Evolutionary conservation across 352 stramenopile species (phyloP).

Genomic region (Elongisporangium undulatum): DNA sequence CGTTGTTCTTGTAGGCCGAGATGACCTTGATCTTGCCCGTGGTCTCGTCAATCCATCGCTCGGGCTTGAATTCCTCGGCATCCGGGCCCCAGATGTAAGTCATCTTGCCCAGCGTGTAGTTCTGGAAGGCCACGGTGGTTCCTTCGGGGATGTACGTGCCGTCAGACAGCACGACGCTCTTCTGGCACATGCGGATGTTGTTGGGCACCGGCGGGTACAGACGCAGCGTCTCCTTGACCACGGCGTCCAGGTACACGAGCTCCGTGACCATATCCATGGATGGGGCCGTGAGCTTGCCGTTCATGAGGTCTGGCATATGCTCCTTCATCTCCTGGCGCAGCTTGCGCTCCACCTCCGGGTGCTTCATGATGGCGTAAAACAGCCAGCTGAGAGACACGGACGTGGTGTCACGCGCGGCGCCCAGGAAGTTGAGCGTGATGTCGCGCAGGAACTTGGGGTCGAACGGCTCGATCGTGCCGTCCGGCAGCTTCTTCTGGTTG

Average conservation of each 20-base stretch:
- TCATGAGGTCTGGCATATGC: slow-evolving; percentile 19
- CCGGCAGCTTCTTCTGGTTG: slow-evolving; percentile 1
- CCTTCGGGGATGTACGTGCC: slow-evolving; percentile 41
- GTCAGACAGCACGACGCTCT: slow-evolving; percentile 55
- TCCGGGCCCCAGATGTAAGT: slow-evolving; percentile 46
- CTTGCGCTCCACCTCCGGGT: slow-evolving; percentile 40
- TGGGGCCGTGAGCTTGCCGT: slow-evolving; percentile 17
- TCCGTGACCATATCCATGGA: slow-evolving; percentile 29
- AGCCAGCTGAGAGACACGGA: slow-evolving; percentile 50
- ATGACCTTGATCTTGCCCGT: slow-evolving; percentile 26
- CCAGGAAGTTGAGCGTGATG: slow-evolving; percentile 65
- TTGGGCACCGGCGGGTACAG: slow-evolving; percentile 63
- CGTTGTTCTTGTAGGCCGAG: slow-evolving; percentile 49
- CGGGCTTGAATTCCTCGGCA: slow-evolving; percentile 31
- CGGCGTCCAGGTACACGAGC: slow-evolving; percentile 44
- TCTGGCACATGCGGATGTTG: slow-evolving; percentile 35
- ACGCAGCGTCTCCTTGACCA: slow-evolving; percentile 55
- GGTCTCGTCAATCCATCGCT: slow-evolving; percentile 47
- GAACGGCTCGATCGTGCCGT: slow-evolving; percentile 17
- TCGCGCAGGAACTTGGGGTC: slow-evolving; percentile 54
- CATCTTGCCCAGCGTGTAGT: slow-evolving; percentile 38
- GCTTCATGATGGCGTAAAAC: slow-evolving; percentile 64
- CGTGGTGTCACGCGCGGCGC: slow-evolving; percentile 66
- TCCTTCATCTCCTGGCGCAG: slow-evolving; percentile 40
- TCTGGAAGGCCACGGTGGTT: slow-evolving; percentile 36